Conservation (phyloP, 2,329 filamentous ascomycete species). For the Alternaria sp. region DNA sequence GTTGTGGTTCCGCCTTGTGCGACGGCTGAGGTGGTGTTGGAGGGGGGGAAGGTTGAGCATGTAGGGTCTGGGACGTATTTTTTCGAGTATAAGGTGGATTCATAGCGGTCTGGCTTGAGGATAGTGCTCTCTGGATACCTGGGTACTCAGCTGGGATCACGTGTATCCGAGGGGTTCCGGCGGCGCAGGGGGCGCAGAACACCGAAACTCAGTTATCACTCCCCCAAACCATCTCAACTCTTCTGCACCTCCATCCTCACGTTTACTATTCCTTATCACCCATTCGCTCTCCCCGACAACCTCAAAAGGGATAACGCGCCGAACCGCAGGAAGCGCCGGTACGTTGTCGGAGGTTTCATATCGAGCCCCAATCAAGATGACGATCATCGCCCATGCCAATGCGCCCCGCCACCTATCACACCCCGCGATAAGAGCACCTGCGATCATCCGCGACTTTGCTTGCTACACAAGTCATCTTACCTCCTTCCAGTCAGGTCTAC, state of each 20-base stretch:
- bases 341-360: slow-evolving; percentile 19
- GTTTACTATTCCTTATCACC: slow-evolving; percentile 19
- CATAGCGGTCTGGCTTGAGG: background rate
- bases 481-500: slow-evolving; percentile 19
- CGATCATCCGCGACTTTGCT: slow-evolving; percentile 13
- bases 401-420: slow-evolving; percentile 33
- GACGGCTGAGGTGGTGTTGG: background rate
- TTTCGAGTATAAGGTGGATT: background rate
- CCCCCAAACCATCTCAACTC: background rate
- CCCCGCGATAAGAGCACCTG: slow-evolving; percentile 38
- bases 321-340: slow-evolving; percentile 27
- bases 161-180: background rate
- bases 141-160: background rate
- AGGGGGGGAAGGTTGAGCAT: background rate
- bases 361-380: slow-evolving; percentile 32
- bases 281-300: slow-evolving; percentile 30
- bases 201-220: background rate
- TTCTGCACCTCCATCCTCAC: slow-evolving; percentile 17
- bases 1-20: background rate
- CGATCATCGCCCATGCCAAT: slow-evolving; percentile 22
- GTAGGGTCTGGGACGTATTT: background rate
- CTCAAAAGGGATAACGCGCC: slow-evolving; percentile 18
- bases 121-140: background rate
- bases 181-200: background rate
- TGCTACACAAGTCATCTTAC: slow-evolving; percentile 25